Conservation (phyloP, 2,329 filamentous ascomycete species). For the Talaromyces piceae region DNA sequence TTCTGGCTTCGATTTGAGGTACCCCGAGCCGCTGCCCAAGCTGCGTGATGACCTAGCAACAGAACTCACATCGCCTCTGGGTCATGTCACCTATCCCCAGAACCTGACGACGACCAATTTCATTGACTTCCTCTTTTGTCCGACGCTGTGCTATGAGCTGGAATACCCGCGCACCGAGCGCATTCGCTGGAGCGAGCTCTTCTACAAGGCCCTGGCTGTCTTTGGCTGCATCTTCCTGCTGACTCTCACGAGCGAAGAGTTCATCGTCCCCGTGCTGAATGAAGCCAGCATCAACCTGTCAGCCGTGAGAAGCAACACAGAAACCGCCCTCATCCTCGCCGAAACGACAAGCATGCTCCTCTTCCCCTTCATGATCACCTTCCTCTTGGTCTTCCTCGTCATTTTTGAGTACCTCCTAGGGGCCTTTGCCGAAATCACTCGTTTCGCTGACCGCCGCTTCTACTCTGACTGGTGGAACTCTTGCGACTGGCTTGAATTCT, state of each 20-base stretch:
- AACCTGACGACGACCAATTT: slow-evolving; percentile 83
- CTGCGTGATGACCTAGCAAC: slow-evolving; percentile 81
- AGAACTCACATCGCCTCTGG: slow-evolving; percentile 85
- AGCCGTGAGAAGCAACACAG: slow-evolving; percentile 44
- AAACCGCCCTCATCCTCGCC: slow-evolving; percentile 70
- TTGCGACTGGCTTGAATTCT: slow-evolving; percentile 74
- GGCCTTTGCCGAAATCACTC: slow-evolving; percentile 87
- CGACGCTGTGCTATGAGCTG: slow-evolving; percentile 94
- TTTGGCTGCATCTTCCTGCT: slow-evolving; percentile 96
- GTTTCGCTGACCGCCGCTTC: slow-evolving; percentile 90
- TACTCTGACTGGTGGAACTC: slow-evolving; percentile 70
- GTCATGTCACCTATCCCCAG: slow-evolving; percentile 78
- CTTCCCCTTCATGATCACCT: slow-evolving; percentile 95
- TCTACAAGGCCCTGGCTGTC: slow-evolving; percentile 77
- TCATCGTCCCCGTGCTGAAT: slow-evolving; percentile 81
- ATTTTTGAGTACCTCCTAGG: slow-evolving; percentile 97
- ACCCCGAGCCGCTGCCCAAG: slow-evolving; percentile 52
- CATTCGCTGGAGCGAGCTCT: slow-evolving; percentile 73
- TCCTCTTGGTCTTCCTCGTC: slow-evolving; percentile 91
- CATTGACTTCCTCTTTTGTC: slow-evolving; percentile 79
- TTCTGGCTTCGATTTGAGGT: slow-evolving; percentile 25
- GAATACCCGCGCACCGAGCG: slow-evolving; percentile 77
- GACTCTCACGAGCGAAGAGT: slow-evolving; percentile 85
- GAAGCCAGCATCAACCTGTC: slow-evolving; percentile 58
- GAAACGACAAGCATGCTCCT: slow-evolving; percentile 87